phyloP scores from a whole-genome alignment of 768 basidiomycete genomes.

The Rhodotorula sphaerocarpa region DNA sequence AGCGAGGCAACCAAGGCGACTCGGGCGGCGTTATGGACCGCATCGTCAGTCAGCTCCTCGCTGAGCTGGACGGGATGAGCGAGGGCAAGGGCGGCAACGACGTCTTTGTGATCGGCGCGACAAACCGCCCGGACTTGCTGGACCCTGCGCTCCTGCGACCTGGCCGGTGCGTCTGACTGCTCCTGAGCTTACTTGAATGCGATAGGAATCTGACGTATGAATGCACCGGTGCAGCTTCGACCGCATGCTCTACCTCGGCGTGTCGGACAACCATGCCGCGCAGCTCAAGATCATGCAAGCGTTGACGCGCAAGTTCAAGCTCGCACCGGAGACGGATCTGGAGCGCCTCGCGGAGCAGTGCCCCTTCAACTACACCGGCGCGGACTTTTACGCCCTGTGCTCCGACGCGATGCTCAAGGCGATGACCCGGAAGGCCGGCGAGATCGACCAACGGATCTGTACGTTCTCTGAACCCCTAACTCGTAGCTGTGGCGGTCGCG shows the following conservation, averaged over 20 bases:
- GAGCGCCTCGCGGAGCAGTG: constrained; percentile 60
- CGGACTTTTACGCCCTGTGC: constrained; percentile 95
- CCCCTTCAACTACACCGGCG: constrained; percentile 90
- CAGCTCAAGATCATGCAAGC: constrained; percentile 82
- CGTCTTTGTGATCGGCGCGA: constrained; percentile 93
- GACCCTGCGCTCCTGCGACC: constrained; percentile 85
- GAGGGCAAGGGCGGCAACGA: constrained; percentile 49
- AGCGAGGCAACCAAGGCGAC: constrained; percentile 68
- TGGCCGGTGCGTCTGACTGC: constrained; percentile 52
- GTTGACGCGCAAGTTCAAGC: constrained; percentile 80
- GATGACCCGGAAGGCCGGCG: constrained; percentile 77
- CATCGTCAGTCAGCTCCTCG: constrained; percentile 87
- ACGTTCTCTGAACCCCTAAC: no score
- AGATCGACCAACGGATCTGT: constrained; percentile 70
- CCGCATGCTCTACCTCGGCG: constrained; percentile 87
- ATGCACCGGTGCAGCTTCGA: constrained; percentile 61
- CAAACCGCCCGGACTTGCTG: constrained; percentile 87
- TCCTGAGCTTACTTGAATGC: no score
- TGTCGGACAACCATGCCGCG: constrained; percentile 74
- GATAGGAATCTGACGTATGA: no score
- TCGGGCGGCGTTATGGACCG: constrained; percentile 94
- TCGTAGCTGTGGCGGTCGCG: no score
- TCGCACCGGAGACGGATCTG: constrained; percentile 62
- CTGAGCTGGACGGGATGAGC: constrained; percentile 75
- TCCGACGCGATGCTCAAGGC: constrained; percentile 93